These are phyloP conservation scores for Trypanosoma cruzi DNA, from an alignment of 208 protist genomes.

Conservation along the genomic window DNA sequence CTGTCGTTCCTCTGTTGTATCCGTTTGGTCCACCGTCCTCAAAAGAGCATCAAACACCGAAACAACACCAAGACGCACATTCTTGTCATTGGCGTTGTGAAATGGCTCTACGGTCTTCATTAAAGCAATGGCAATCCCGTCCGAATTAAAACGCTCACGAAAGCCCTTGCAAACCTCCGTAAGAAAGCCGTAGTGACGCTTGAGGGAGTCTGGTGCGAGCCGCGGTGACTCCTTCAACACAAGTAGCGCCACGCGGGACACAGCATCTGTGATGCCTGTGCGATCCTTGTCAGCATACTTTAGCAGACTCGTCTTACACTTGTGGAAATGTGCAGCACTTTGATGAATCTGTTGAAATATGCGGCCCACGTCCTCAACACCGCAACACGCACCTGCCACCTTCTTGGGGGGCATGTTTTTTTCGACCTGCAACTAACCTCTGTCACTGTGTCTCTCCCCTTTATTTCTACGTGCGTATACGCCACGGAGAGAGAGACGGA, in stretches of 20 bases:
- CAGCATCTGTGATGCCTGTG: slow-evolving; percentile 26
- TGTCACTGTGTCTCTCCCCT: not conserved
- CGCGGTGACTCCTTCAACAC: slow-evolving; percentile 73
- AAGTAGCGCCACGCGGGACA: slow-evolving; percentile 63
- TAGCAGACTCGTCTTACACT: slow-evolving; percentile 62
- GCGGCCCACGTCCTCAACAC: slow-evolving; percentile 48
- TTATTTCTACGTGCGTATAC: not conserved
- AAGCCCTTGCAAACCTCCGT: slow-evolving; percentile 62
- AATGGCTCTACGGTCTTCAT: slow-evolving; percentile 55
- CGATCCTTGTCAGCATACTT: slow-evolving; percentile 16
- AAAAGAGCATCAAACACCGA: slow-evolving; percentile 70
- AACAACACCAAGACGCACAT: slow-evolving; percentile 80
- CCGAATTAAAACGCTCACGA: slow-evolving; percentile 52
- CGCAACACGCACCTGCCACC: not conserved
- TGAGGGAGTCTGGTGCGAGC: slow-evolving; percentile 71
- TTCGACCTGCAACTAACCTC: not conserved
- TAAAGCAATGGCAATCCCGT: slow-evolving; percentile 65
- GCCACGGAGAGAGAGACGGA: not conserved
- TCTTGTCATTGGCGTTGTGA: slow-evolving; percentile 87
- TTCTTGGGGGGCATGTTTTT: slow-evolving; percentile 15
- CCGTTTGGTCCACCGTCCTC: slow-evolving; percentile 74
- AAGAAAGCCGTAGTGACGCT: slow-evolving; percentile 82
- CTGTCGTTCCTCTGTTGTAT: slow-evolving; percentile 79
- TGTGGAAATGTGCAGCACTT: slow-evolving; percentile 70
- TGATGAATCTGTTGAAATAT: slow-evolving; percentile 85